phyloP scores from a whole-genome alignment of 805 yeast species.

The Ogataea thermomethanolica region DNA sequence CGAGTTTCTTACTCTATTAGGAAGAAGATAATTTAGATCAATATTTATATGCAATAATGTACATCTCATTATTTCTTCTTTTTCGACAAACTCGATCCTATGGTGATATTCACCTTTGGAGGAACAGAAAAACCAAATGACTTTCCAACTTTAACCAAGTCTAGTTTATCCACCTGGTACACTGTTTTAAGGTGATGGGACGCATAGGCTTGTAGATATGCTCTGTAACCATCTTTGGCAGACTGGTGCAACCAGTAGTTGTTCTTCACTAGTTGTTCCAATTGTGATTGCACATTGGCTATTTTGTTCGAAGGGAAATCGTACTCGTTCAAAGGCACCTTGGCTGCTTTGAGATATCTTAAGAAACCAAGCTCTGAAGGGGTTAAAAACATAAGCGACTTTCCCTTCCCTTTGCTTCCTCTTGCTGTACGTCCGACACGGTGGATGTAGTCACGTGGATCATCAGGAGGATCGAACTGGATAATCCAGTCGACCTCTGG shows the following conservation, averaged over 20 bases:
- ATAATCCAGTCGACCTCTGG: constrained; percentile 99
- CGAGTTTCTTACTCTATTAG: constrained; percentile 82
- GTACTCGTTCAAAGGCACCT: constrained; percentile 95
- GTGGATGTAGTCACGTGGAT: constrained; percentile 98
- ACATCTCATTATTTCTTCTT: constrained; percentile 10
- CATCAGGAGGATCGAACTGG: constrained; percentile 99
- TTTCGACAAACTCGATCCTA: constrained; percentile 71
- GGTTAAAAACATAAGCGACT: constrained; percentile 89
- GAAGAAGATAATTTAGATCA: constrained; percentile 36
- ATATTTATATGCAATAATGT: constrained; percentile 11
- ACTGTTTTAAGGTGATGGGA: constrained; percentile 95
- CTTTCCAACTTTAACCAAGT: constrained; percentile 89
- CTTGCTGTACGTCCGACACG: constrained; percentile 99
- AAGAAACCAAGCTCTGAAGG: constrained; percentile 94
- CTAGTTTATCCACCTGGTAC: constrained; percentile 92
- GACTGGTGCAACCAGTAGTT: constrained; percentile 93
- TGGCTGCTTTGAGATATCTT: constrained; percentile 92
- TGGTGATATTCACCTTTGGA: constrained; percentile 93
- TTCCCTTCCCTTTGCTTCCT: constrained; percentile 85
- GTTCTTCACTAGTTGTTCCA: constrained; percentile 84
- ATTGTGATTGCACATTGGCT: constrained; percentile 93
- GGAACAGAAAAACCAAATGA: constrained; percentile 94
- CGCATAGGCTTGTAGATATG: constrained; percentile 95
- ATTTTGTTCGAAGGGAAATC: constrained; percentile 93
- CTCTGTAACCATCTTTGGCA: constrained; percentile 96